Percentiles rank a stretch among this genome's conserved stretches.
Conservation (phyloP, 768 basidiomycete genomes). For the Lepiota venenata region DNA sequence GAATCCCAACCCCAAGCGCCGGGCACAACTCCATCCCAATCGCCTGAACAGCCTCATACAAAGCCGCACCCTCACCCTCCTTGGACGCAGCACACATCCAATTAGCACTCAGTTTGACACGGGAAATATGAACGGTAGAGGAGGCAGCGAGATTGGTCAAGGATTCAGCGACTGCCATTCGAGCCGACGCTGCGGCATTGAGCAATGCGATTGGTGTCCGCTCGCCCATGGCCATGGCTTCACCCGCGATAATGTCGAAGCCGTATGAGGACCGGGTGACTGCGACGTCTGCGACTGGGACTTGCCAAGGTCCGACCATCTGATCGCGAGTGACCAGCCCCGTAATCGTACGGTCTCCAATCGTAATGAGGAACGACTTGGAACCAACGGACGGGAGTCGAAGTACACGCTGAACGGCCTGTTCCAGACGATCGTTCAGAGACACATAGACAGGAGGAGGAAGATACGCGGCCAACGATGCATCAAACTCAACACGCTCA, state of each 20-base stretch:
- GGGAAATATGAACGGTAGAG: conserved; percentile 59
- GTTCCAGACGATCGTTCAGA: conserved; percentile 46
- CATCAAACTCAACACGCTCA: conserved; percentile 57
- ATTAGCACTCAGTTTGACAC: conserved; percentile 95
- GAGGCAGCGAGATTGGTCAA: conserved; percentile 90
- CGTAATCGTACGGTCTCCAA: conserved; percentile 92
- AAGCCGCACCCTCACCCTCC: conserved; percentile 80
- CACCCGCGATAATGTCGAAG: conserved; percentile 78
- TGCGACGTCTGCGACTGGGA: conserved; percentile 95
- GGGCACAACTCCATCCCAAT: conserved; percentile 95
- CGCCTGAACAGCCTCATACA: conserved; percentile 89
- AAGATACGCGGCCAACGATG: conserved; percentile 63
- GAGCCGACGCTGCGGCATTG: conserved; percentile 83
- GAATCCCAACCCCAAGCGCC: conserved; percentile 85
- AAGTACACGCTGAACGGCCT: conserved; percentile 79
- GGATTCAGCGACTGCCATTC: conserved; percentile 94
- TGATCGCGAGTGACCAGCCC: conserved; percentile 95
- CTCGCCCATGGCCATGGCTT: conserved; percentile 99
- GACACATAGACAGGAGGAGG: conserved; percentile 48
- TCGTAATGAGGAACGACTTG: conserved; percentile 97
- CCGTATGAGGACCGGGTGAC: conserved; percentile 95
- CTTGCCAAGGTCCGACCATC: conserved; percentile 99
- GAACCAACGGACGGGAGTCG: conserved; percentile 91
- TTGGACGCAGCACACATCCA: conserved; percentile 98
- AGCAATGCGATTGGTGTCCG: conserved; percentile 91